These are phyloP conservation scores for Cubamyces lactineus DNA, from an alignment of 768 basidiomycete genomes.

Conservation along the genomic window DNA sequence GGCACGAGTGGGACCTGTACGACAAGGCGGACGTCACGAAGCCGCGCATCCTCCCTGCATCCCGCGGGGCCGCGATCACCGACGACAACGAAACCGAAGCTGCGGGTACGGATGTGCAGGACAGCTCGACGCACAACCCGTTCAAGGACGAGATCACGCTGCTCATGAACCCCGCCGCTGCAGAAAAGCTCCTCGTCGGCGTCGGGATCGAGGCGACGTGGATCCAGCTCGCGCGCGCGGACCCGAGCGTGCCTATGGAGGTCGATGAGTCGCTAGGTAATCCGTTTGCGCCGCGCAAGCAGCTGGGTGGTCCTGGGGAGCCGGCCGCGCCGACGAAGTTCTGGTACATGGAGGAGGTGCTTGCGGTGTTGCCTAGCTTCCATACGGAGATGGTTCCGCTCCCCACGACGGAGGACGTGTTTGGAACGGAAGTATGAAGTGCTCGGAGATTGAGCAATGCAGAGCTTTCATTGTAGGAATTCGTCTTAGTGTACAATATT, in stretches of 20 bases:
- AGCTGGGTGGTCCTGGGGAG: conserved; percentile 28
- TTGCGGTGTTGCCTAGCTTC: conserved; percentile 57
- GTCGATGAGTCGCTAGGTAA: conserved; percentile 5
- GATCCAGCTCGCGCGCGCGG: conserved; percentile 62
- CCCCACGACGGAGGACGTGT: conserved; percentile 21
- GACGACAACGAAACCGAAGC: conserved; percentile 20
- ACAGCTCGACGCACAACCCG: conserved; percentile 47
- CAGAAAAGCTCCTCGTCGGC: conserved; percentile 49
- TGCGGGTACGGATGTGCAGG: conserved; percentile 9
- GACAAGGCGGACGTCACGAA: conserved; percentile 42
- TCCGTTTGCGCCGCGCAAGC: conserved; percentile 27
- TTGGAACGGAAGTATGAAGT: conserved; percentile 4
- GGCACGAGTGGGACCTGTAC: conserved; percentile 45
- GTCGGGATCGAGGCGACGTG: conserved; percentile 69
- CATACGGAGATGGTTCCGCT: conserved; percentile 38
- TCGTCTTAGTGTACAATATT: too few relatives aligned
- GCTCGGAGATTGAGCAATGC: background rate
- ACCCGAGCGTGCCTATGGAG: conserved; percentile 24
- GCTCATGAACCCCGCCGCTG: conserved; percentile 50
- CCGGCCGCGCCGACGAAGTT: conserved; percentile 37
- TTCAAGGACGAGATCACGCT: conserved; percentile 61
- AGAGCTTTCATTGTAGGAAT: too few relatives aligned
- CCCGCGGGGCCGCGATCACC: conserved; percentile 41
- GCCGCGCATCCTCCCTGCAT: conserved; percentile 41
- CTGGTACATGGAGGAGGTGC: conserved; percentile 66